Percentiles rank a stretch among this genome's conserved stretches.
phyloP scores from a whole-genome alignment of 148 eudicot genomes.

The Cornus controversa region DNA sequence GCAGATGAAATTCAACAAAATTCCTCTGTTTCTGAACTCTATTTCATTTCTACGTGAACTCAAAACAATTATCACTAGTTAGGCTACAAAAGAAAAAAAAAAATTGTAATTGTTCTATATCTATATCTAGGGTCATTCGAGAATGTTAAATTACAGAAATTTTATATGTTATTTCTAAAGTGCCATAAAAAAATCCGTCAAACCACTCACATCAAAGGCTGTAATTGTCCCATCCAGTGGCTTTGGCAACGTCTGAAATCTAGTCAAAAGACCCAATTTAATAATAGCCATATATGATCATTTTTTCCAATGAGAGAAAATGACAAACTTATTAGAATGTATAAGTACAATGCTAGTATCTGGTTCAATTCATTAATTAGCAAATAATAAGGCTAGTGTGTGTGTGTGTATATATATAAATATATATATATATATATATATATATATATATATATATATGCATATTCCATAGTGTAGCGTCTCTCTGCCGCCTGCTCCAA shows the following conservation, averaged over 20 bases:
- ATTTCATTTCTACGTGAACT: too few relatives aligned
- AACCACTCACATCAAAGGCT: background rate
- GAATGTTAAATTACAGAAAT: too few relatives aligned
- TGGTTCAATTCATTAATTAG: background rate
- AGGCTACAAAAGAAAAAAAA: too few relatives aligned
- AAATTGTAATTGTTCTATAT: too few relatives aligned
- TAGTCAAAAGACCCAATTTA: background rate
- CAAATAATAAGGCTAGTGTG: background rate
- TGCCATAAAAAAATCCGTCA: background rate
- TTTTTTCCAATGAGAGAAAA: background rate
- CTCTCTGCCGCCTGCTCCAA: constrained; percentile 3
- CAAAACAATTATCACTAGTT: too few relatives aligned
- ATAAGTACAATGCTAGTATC: background rate
- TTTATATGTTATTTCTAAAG: background rate
- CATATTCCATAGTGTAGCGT: background rate
- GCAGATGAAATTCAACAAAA: too few relatives aligned
- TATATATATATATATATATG: too few relatives aligned
- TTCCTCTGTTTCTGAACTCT: too few relatives aligned
- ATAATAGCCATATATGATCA: background rate
- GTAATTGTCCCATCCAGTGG: background rate
- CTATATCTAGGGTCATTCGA: too few relatives aligned
- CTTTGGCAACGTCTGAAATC: background rate
- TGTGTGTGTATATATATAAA: too few relatives aligned
- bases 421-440: too few relatives aligned
- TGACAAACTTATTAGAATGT: background rate